Evolutionary conservation across 148 eudicot genomes (phyloP).

Genomic region (Heliamphora exappendiculata): DNA sequence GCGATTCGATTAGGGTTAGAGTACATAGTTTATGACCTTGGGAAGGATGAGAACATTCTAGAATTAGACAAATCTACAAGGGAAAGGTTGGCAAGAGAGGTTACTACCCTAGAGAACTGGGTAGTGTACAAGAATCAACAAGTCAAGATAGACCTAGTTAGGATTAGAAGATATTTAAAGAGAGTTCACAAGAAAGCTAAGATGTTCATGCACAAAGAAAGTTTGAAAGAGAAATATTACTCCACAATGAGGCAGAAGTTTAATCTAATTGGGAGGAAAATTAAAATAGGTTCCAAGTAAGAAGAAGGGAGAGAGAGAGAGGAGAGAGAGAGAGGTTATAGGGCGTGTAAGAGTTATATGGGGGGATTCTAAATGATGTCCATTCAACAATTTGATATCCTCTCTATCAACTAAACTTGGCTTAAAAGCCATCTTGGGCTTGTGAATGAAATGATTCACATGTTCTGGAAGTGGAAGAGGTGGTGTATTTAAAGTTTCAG

Average conservation of each 20-base stretch:
- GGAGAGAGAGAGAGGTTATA: too few relatives aligned
- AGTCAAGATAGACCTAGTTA: not conserved
- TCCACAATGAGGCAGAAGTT: not conserved
- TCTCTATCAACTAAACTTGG: too few relatives aligned
- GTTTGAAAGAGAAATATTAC: not conserved
- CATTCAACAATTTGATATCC: too few relatives aligned
- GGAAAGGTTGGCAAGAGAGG: not conserved
- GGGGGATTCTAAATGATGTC: too few relatives aligned
- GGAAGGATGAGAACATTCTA: not conserved
- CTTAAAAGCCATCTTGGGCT: too few relatives aligned
- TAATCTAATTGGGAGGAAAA: not conserved
- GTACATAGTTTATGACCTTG: constrained; percentile 3
- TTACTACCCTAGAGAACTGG: not conserved
- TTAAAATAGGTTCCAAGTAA: not conserved
- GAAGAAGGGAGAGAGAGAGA: not conserved
- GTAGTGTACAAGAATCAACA: not conserved
- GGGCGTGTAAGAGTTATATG: too few relatives aligned
- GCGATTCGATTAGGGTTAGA: constrained; percentile 3
- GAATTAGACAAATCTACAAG: not conserved
- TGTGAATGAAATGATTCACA: too few relatives aligned
- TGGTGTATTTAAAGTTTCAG: too few relatives aligned
- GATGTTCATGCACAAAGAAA: constrained; percentile 6
- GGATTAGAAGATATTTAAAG: not conserved
- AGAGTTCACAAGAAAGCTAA: not conserved
- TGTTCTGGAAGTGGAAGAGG: too few relatives aligned